Conservation (phyloP, 1,139 yeast species). For the Sugiyamaella paludigena region DNA sequence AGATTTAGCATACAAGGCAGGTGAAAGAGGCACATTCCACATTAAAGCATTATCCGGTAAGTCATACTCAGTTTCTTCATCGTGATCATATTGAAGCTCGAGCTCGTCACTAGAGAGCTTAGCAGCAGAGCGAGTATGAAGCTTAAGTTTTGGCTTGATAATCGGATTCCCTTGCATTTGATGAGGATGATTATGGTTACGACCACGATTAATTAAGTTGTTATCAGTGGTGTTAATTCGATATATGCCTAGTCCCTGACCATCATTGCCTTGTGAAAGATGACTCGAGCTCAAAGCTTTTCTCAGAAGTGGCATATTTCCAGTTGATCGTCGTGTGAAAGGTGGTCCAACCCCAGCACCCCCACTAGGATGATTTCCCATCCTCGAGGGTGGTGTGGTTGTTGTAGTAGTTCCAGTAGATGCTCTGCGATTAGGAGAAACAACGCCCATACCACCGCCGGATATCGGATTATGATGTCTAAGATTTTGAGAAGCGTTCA, state of each 20-base stretch:
- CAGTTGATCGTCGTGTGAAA: constrained; percentile 14
- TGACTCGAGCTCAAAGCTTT: constrained; percentile 23
- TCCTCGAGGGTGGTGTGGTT: neutral
- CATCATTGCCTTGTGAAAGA: constrained; percentile 7
- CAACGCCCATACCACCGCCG: neutral
- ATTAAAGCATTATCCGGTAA: constrained; percentile 54
- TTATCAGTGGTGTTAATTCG: neutral
- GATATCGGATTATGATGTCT: too few relatives aligned
- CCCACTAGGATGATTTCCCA: neutral
- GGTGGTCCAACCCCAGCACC: neutral
- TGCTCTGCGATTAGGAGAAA: constrained; percentile 11
- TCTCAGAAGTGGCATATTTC: constrained; percentile 23
- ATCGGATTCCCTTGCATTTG: neutral
- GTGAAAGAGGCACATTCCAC: constrained; percentile 64
- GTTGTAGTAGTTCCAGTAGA: constrained; percentile 13
- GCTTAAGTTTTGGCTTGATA: constrained; percentile 9
- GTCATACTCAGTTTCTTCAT: constrained; percentile 48
- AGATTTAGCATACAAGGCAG: constrained; percentile 43
- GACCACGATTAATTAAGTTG: too few relatives aligned
- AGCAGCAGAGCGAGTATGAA: neutral
- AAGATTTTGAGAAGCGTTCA: too few relatives aligned
- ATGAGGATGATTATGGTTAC: neutral
- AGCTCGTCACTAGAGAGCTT: constrained; percentile 34
- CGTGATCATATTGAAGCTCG: constrained; percentile 35
- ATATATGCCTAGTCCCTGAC: constrained; percentile 16